Evolutionary conservation across 306 rosid species (phyloP).

Genomic region (Datisca glomerata): DNA sequence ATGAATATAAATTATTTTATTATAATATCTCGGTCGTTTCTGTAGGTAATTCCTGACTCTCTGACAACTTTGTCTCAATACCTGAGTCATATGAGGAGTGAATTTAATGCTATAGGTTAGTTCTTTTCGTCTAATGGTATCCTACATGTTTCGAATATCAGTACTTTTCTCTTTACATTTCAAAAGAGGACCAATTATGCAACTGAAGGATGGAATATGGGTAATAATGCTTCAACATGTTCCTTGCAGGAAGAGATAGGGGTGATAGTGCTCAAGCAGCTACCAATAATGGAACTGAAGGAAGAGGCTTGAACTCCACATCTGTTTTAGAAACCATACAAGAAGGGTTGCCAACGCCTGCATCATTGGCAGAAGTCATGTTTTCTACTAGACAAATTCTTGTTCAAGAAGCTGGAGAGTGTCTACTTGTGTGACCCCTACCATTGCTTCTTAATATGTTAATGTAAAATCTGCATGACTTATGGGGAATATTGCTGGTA

Average conservation of each 20-base stretch:
- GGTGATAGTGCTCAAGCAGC: constrained; percentile 33
- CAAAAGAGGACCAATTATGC: no score
- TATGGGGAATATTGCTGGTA: neutral
- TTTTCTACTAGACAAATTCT: constrained; percentile 69
- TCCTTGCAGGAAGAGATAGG: constrained; percentile 52
- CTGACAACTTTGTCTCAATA: constrained; percentile 78
- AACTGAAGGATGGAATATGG: no score
- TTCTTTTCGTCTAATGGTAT: constrained; percentile 8
- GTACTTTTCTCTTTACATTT: neutral
- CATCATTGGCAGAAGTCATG: constrained; percentile 80
- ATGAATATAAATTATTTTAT: no score
- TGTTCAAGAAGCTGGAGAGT: constrained; percentile 51
- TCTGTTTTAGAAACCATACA: constrained; percentile 25
- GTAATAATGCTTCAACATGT: constrained; percentile 24
- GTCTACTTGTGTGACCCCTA: constrained; percentile 54
- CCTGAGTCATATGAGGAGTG: constrained; percentile 45
- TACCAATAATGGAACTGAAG: constrained; percentile 28
- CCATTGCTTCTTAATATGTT: constrained; percentile 5
- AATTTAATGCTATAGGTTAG: constrained; percentile 71
- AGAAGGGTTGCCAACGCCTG: constrained; percentile 60
- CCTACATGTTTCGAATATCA: neutral
- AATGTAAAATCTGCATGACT: constrained; percentile 3
- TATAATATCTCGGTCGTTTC: constrained; percentile 21
- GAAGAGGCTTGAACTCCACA: constrained; percentile 31
- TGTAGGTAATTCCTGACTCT: constrained; percentile 89